Base-by-base conservation (phyloP, 768 basidiomycete genomes). In the Suillus fuscotomentosus region DNA sequence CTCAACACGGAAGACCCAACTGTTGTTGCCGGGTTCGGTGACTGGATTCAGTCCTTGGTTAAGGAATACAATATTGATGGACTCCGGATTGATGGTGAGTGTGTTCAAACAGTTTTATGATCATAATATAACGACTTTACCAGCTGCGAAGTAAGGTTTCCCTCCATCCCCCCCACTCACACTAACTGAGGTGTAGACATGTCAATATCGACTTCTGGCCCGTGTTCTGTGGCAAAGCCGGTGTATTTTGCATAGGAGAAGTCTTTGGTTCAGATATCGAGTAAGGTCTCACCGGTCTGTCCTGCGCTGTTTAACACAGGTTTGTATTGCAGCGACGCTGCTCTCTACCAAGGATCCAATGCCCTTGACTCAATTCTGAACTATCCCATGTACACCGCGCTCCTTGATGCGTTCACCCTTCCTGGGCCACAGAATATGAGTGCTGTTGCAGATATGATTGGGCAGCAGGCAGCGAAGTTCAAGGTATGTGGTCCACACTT, bases 221-320 rank as follows among this genome's bases (percentile, higher is more conserved):
- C 2, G 70, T 70, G 7, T 94, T 95, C 71, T 88, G 87, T 69
- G 78, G 75, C 53, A 86, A 84, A n/a, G 90, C 92, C 0, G 91
- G 88, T 14, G 89, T 94, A 11, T 94, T 90, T 77, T 94, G 91
- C 70, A 89, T 94, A 61, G 94, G 94, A 47, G 93, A 95, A 77
- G 89, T 95, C 55, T 82, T 85, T 64, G 83, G 82, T 53, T 72
- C 78, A 60, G 78, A 87, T 60, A 75, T 86, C 55, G 75, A 80
- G 88, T 89, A 71, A 43, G 72, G 42, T 24, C 22, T 22, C 27
- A 14, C 11, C 41, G 17, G 5, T 42, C 17, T 42, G 34, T 51
- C 34, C 39, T 63, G 53, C 70, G 14, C 5, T 27, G 24, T 27
- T 57, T 27, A 39, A 34, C 42, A 45, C 57, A 54, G 65, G 67